These are phyloP conservation scores for Lepiota venenata DNA, from an alignment of 768 basidiomycete genomes.

Conservation along the genomic window DNA sequence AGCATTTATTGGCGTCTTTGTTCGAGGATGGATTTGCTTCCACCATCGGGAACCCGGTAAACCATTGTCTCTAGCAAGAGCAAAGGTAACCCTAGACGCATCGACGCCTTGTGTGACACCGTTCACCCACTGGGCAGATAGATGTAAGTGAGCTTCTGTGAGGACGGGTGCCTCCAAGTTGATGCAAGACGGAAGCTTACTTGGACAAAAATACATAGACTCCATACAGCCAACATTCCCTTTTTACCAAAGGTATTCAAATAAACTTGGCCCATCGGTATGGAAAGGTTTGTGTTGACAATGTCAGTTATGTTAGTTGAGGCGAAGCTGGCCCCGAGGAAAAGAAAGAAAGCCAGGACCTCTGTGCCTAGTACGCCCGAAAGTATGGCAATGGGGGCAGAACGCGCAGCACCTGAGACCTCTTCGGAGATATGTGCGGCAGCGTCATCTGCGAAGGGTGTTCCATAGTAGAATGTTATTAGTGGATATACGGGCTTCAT, in stretches of 20 bases:
- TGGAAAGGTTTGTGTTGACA: constrained; percentile 39
- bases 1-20: constrained; percentile 34
- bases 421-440: constrained; percentile 67
- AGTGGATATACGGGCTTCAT: background rate
- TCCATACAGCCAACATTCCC: constrained; percentile 62
- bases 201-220: constrained; percentile 45
- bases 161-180: too few species aligned
- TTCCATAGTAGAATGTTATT: background rate
- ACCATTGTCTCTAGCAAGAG: constrained; percentile 46
- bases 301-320: constrained; percentile 45
- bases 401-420: constrained; percentile 48
- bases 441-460: constrained; percentile 47
- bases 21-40: constrained; percentile 28
- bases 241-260: constrained; percentile 51
- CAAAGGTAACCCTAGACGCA: constrained; percentile 62
- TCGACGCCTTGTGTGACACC: constrained; percentile 65
- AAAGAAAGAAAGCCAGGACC: constrained; percentile 49
- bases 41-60: constrained; percentile 34
- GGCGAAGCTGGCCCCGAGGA: constrained; percentile 56
- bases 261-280: constrained; percentile 63
- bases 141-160: background rate
- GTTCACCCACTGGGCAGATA: constrained; percentile 44
- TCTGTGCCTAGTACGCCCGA: constrained; percentile 49
- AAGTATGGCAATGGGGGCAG: constrained; percentile 59
- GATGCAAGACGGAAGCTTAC: background rate